phyloP scores from a whole-genome alignment of 176 grass and related monocot genomes.

The Areca catechu region DNA sequence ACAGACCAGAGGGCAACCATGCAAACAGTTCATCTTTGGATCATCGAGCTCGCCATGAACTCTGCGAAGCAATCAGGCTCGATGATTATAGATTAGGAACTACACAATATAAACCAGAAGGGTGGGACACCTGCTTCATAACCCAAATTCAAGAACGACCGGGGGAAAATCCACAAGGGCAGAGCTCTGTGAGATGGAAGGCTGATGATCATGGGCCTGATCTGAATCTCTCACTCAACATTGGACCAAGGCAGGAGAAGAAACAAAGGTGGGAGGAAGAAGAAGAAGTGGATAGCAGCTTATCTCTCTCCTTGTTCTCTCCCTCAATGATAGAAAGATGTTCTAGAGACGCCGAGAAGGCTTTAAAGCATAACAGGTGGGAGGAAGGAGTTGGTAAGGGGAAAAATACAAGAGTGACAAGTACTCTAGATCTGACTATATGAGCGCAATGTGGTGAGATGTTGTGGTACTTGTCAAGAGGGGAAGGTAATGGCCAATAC shows the following conservation, averaged over 20 bases:
- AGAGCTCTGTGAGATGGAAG: neutral
- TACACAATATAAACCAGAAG: too few relatives aligned
- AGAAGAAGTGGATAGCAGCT: constrained; percentile 7
- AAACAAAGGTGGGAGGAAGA: constrained; percentile 2
- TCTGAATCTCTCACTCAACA: constrained; percentile 13
- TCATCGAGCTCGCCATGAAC: too few relatives aligned
- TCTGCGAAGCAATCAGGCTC: too few relatives aligned
- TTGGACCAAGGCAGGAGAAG: constrained; percentile 7
- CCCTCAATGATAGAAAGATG: neutral
- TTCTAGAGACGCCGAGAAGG: neutral
- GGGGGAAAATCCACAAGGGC: neutral
- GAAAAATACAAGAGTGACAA: neutral
- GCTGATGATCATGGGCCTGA: constrained; percentile 4
- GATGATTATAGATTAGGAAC: too few relatives aligned
- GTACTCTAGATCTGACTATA: constrained; percentile 13
- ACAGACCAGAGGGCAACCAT: neutral
- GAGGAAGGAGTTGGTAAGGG: neutral
- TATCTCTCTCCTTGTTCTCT: constrained; percentile 19
- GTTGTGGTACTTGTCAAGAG: constrained; percentile 8
- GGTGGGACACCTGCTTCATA: too few relatives aligned
- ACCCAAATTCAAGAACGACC: neutral
- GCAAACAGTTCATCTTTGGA: neutral
- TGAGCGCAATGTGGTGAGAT: constrained; percentile 19
- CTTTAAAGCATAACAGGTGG: neutral
- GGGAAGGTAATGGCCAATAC: neutral